Percentiles rank a stretch among this genome's conserved stretches.
Conservation (phyloP, 441 rosid genomes). For the Lepidium campestre region DNA sequence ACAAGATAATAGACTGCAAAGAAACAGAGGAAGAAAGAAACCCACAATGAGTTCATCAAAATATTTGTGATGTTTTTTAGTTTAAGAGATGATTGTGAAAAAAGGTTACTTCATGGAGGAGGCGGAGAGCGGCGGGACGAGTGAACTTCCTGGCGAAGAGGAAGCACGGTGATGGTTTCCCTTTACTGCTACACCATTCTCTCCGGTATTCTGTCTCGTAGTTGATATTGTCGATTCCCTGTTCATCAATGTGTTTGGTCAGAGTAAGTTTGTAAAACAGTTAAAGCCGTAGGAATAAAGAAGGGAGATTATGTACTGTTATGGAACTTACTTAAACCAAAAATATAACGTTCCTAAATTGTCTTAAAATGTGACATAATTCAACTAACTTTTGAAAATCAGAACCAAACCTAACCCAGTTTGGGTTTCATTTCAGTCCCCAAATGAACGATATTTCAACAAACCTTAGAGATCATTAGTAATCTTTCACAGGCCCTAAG, state of each 20-base stretch:
- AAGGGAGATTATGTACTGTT: not conserved
- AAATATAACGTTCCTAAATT: not conserved
- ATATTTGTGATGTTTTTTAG: not conserved
- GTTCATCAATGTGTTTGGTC: conserved; percentile 13
- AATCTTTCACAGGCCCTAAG: too few relatives aligned
- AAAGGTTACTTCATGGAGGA: conserved; percentile 53
- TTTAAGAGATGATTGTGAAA: not conserved
- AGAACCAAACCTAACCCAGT: not conserved
- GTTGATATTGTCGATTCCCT: conserved; percentile 77
- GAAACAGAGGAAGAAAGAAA: not conserved
- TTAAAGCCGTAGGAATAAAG: not conserved
- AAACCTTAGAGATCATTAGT: not conserved
- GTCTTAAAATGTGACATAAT: not conserved
- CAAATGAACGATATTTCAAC: not conserved
- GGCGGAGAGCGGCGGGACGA: conserved; percentile 82
- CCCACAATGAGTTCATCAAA: not conserved
- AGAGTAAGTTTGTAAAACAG: not conserved
- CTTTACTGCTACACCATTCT: conserved; percentile 96
- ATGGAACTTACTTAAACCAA: not conserved
- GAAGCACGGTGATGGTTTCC: conserved; percentile 74
- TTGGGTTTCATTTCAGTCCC: not conserved
- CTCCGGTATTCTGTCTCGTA: conserved; percentile 78
- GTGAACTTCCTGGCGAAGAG: conserved; percentile 97
- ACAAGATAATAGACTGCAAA: conserved; percentile 24
- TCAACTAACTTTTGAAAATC: not conserved